A percentile compares a stretch with the other conserved stretches of the same genome.
These are phyloP conservation scores for Nicotiana attenuata DNA, from an alignment of 257 asterid genomes.

Conservation along the genomic window DNA sequence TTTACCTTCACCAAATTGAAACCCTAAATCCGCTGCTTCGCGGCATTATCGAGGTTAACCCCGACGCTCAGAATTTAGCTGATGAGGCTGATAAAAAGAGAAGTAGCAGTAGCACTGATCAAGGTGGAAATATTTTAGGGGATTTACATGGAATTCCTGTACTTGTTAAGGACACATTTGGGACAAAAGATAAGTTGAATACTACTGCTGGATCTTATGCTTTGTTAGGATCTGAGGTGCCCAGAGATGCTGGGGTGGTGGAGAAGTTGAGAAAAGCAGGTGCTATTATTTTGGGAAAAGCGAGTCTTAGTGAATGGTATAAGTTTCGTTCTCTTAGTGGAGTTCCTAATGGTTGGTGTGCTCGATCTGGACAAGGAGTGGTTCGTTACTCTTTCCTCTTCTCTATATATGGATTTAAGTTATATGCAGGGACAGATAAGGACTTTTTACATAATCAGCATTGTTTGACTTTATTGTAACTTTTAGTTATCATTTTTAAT, in stretches of 20 bases:
- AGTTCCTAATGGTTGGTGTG: slow-evolving; percentile 73
- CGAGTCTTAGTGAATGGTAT: slow-evolving; percentile 73
- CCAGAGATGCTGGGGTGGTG: slow-evolving; percentile 67
- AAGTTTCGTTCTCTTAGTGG: slow-evolving; percentile 31
- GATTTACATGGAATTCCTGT: slow-evolving; percentile 66
- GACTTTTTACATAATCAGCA: too few species aligned
- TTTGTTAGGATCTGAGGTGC: slow-evolving; percentile 43
- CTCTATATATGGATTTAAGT: too few species aligned
- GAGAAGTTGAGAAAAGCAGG: slow-evolving; percentile 55
- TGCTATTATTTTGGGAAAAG: slow-evolving; percentile 71
- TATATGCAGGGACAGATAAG: too few species aligned
- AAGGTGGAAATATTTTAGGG: slow-evolving; percentile 1
- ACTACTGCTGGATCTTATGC: slow-evolving; percentile 69
- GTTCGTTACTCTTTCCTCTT: slow-evolving; percentile 29
- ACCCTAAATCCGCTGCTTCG: slow-evolving; percentile 56
- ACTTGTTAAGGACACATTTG: slow-evolving; percentile 67
- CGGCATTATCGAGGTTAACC: slow-evolving; percentile 57
- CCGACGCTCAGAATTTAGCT: slow-evolving; percentile 48
- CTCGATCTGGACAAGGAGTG: slow-evolving; percentile 59
- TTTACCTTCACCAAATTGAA: slow-evolving; percentile 43
- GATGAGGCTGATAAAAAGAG: slow-evolving; percentile 43
- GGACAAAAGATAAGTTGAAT: slow-evolving; percentile 53
- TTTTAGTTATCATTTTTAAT: too few species aligned
- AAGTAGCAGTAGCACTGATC: background rate
- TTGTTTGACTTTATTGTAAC: too few species aligned